phyloP scores from a whole-genome alignment of 176 grass and related monocot species.

The Eragrostis curvula region DNA sequence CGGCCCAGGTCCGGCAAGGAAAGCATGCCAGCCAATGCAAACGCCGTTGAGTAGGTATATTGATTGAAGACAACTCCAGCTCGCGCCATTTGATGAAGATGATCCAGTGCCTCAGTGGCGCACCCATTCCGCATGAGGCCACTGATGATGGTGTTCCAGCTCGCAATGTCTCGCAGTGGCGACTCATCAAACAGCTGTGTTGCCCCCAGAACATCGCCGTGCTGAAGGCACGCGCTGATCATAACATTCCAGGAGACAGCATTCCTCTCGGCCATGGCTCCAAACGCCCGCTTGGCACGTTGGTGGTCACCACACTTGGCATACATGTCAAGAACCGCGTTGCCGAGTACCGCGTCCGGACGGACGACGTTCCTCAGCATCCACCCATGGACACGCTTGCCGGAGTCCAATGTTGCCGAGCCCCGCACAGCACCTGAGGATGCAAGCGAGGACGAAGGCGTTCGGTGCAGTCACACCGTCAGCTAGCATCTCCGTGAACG shows the following conservation, averaged over 20 bases:
- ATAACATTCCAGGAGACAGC: constrained; percentile 62
- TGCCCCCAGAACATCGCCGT: constrained; percentile 35
- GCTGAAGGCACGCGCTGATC: constrained; percentile 47
- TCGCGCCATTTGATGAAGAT: constrained; percentile 45
- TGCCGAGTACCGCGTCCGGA: constrained; percentile 54
- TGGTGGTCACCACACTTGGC: constrained; percentile 45
- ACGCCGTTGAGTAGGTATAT: constrained; percentile 62
- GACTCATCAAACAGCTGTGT: constrained; percentile 54
- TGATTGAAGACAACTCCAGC: constrained; percentile 46
- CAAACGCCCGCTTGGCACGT: constrained; percentile 30
- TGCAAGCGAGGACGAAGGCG: constrained; percentile 55
- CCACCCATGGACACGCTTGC: constrained; percentile 67
- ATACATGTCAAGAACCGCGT: constrained; percentile 62
- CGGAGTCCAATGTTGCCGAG: constrained; percentile 20
- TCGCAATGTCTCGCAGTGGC: constrained; percentile 43
- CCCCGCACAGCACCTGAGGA: constrained; percentile 64
- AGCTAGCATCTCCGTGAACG: constrained; percentile 48
- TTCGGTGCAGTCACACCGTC: constrained; percentile 25
- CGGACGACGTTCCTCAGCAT: constrained; percentile 49
- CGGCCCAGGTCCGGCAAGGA: constrained; percentile 47
- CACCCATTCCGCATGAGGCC: constrained; percentile 49
- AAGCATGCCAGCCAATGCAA: constrained; percentile 59
- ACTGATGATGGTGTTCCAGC: constrained; percentile 71
- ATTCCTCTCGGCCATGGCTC: constrained; percentile 41
- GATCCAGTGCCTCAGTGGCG: constrained; percentile 32